Conservation (phyloP, 345 rosid genomes). For the Eucalyptus polyanthemos region DNA sequence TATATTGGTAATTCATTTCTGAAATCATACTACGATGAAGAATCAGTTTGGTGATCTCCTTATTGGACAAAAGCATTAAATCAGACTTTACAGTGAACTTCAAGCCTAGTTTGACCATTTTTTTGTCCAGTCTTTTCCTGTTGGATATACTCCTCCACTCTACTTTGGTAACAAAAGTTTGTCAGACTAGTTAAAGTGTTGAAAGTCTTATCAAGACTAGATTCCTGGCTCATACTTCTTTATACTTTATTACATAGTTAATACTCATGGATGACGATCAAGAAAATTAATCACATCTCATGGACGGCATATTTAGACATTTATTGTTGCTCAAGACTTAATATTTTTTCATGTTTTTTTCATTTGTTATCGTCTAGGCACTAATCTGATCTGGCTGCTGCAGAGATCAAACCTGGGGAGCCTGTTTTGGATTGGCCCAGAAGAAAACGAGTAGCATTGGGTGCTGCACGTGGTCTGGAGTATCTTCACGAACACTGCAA, state of each 20-base stretch:
- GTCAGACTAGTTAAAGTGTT: background rate
- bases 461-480: constrained; percentile 93
- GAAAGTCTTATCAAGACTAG: background rate
- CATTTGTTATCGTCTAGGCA: background rate
- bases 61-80: background rate
- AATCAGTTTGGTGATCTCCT: background rate
- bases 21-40: background rate
- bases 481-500: constrained; percentile 97
- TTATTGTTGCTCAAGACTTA: background rate
- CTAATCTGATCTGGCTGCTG: constrained; percentile 3
- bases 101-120: background rate
- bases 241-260: background rate
- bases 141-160: background rate
- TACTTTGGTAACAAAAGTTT: background rate
- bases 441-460: constrained; percentile 78
- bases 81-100: background rate
- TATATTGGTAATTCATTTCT: background rate
- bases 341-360: background rate
- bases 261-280: background rate
- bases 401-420: constrained; percentile 77
- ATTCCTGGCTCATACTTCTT: background rate
- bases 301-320: background rate
- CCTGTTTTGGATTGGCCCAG: constrained; percentile 73
- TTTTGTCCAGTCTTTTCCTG: background rate
- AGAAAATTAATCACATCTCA: background rate